Evolutionary conservation across 768 basidiomycete species (phyloP).

Genomic region (Sarcodon sp.): DNA sequence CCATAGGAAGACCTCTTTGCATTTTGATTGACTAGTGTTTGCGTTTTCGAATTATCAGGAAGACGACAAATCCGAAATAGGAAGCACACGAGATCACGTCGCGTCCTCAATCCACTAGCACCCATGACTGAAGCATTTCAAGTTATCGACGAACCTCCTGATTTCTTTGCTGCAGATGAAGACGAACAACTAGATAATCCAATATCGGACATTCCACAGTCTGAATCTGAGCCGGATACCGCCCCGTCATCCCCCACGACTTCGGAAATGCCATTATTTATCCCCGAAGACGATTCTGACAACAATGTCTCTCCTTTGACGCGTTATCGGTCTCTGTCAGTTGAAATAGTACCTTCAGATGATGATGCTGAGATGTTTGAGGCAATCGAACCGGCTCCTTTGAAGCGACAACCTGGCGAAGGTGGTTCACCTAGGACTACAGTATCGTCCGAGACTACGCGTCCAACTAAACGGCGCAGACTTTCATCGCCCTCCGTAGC

Average conservation of each 20-base stretch:
- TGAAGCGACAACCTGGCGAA: too few species aligned
- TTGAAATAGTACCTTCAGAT: too few species aligned
- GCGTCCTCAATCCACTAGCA: neutral
- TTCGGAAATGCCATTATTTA: too few species aligned
- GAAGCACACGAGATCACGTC: neutral
- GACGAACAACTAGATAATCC: neutral
- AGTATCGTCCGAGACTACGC: slow-evolving; percentile 9
- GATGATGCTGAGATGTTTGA: too few species aligned
- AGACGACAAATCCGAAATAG: neutral
- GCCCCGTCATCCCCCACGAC: too few species aligned
- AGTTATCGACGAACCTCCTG: neutral
- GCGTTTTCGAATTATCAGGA: neutral
- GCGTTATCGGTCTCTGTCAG: too few species aligned
- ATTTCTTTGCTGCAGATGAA: neutral
- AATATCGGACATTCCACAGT: too few species aligned
- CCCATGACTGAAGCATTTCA: neutral
- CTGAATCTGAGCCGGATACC: too few species aligned
- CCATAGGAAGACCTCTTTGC: slow-evolving; percentile 79
- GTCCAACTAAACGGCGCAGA: slow-evolving; percentile 42
- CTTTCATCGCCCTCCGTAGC: slow-evolving; percentile 7
- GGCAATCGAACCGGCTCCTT: too few species aligned
- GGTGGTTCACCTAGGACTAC: too few species aligned
- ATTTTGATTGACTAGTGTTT: slow-evolving; percentile 31
- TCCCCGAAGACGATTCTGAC: too few species aligned
- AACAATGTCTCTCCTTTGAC: too few species aligned